Conservation (phyloP, 768 basidiomycete species). For the Mycena chlorophos region DNA sequence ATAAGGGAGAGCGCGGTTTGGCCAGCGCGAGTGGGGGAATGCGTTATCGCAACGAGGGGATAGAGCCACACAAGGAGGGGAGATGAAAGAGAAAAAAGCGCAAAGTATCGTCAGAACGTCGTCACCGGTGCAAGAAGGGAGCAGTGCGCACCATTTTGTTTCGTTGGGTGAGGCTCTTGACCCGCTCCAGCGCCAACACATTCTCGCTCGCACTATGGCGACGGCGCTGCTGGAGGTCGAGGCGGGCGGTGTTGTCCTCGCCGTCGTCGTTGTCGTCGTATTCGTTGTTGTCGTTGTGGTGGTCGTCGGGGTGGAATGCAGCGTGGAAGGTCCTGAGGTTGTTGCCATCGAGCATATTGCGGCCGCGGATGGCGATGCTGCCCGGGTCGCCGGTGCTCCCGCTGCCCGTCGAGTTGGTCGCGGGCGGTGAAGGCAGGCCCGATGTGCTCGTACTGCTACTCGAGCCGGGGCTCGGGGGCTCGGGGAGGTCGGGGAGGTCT, state of each 20-base stretch:
- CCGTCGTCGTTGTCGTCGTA: slow-evolving; percentile 51
- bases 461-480: slow-evolving; percentile 63
- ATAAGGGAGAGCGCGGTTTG: background rate
- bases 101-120: slow-evolving; percentile 27
- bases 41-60: slow-evolving; percentile 21
- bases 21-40: slow-evolving; percentile 1
- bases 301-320: slow-evolving; percentile 25
- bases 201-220: slow-evolving; percentile 53
- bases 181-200: slow-evolving; percentile 60
- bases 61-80: background rate
- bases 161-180: slow-evolving; percentile 67
- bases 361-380: slow-evolving; percentile 37
- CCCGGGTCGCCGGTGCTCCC: slow-evolving; percentile 68
- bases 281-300: slow-evolving; percentile 48
- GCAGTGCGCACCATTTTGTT: slow-evolving; percentile 64
- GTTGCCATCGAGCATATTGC: slow-evolving; percentile 42
- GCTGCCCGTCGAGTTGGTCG: slow-evolving; percentile 82
- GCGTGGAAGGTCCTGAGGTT: slow-evolving; percentile 36
- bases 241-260: slow-evolving; percentile 65
- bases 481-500: slow-evolving; percentile 66
- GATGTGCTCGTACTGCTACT: slow-evolving; percentile 50
- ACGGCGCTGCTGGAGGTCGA: slow-evolving; percentile 39
- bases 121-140: slow-evolving; percentile 18
- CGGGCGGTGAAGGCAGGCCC: slow-evolving; percentile 80
- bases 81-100: slow-evolving; percentile 29